phyloP scores from a whole-genome alignment of 345 rosid genomes.

The Nephelium lappaceum region DNA sequence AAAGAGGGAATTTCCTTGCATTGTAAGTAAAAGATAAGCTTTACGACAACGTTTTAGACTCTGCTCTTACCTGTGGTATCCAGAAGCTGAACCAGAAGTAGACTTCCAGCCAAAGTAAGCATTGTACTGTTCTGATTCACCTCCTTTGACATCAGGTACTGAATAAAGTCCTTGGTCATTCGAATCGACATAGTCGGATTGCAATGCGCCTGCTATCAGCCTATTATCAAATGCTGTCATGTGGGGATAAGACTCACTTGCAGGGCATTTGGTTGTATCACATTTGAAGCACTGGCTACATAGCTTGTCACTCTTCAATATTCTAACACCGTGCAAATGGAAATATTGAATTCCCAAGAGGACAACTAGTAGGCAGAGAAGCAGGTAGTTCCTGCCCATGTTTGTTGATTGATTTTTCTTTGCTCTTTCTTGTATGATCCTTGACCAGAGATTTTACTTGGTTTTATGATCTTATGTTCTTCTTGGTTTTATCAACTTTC shows the following conservation, averaged over 20 bases:
- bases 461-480: not conserved
- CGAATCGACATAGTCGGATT: conserved; percentile 39
- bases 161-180: conserved; percentile 44
- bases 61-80: conserved; percentile 43
- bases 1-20: too few species aligned
- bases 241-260: conserved; percentile 50
- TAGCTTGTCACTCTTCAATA: conserved; percentile 36
- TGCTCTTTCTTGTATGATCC: not conserved
- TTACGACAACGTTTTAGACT: not conserved
- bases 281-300: conserved; percentile 47
- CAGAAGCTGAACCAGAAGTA: conserved; percentile 53
- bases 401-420: not conserved
- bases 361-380: conserved; percentile 15
- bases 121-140: conserved; percentile 35
- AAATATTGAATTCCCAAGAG: not conserved
- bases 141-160: conserved; percentile 44
- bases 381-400: conserved; percentile 17
- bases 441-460: not conserved
- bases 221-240: conserved; percentile 43
- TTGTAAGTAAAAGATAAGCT: not conserved
- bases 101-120: conserved; percentile 61
- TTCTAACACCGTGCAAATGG: not conserved
- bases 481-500: conserved; percentile 21
- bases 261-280: conserved; percentile 36
- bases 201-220: conserved; percentile 43